Conservation (phyloP, 2,329 filamentous ascomycete genomes). For the Magnaporthales sp. region DNA sequence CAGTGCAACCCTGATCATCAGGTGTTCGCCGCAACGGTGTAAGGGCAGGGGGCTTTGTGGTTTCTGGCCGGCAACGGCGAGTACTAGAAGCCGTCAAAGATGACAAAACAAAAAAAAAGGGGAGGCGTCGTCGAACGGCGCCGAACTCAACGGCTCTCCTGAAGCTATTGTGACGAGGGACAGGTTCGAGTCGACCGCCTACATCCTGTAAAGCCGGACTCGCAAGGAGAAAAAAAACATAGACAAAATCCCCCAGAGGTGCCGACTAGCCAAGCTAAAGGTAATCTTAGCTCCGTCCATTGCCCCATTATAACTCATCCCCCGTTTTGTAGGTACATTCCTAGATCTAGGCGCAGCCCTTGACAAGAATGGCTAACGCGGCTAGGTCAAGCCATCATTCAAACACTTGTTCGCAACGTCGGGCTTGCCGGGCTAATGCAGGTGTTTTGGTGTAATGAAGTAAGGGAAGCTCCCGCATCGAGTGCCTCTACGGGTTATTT, state of each 20-base stretch:
- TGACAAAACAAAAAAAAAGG: neutral
- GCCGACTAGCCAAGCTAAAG: neutral
- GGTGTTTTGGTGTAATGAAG: neutral
- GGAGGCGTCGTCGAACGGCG: neutral
- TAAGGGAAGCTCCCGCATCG: neutral
- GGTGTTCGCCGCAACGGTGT: neutral
- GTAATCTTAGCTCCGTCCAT: neutral
- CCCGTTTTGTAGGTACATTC: neutral
- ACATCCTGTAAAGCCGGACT: neutral
- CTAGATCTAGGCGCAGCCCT: neutral
- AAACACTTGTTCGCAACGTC: slow-evolving; percentile 1
- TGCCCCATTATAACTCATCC: neutral
- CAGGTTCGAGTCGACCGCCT: neutral
- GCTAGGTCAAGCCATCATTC: neutral
- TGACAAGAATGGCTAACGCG: neutral
- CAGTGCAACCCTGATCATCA: neutral
- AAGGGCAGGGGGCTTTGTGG: neutral
- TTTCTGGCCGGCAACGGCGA: neutral
- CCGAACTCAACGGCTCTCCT: slow-evolving; percentile 1
- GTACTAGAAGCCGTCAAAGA: neutral
- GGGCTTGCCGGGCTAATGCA: neutral
- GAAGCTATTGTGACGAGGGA: neutral
- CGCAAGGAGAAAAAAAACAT: neutral
- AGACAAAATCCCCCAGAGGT: neutral
- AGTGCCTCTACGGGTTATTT: neutral